Evolutionary conservation across 441 rosid species (phyloP).

Genomic region (Gossypium lobatum): DNA sequence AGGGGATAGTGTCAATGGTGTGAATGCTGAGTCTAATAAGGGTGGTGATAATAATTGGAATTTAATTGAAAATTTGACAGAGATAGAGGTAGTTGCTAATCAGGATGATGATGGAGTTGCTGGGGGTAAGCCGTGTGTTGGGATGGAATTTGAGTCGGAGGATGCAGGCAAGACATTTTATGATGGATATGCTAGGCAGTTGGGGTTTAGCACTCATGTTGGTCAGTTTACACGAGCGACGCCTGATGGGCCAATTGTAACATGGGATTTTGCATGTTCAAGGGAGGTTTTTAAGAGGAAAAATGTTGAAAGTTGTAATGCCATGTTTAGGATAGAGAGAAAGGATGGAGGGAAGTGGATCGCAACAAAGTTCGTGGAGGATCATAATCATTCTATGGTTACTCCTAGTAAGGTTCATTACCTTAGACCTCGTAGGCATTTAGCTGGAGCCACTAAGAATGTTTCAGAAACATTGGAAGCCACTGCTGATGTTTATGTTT

Average conservation of each 20-base stretch:
- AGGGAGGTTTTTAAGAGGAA: conserved; percentile 48
- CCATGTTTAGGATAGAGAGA: conserved; percentile 54
- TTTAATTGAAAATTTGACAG: conserved; percentile 23
- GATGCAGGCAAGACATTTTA: conserved; percentile 50
- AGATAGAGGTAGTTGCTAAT: conserved; percentile 18
- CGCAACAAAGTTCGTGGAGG: conserved; percentile 54
- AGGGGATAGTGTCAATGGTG: conserved; percentile 9
- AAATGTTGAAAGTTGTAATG: conserved; percentile 53
- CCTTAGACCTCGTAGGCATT: conserved; percentile 54
- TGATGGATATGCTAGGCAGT: conserved; percentile 42
- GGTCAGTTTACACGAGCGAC: conserved; percentile 33
- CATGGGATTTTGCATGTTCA: conserved; percentile 54
- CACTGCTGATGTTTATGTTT: conserved; percentile 24
- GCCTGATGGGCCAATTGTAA: conserved; percentile 52
- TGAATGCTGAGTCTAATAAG: conserved; percentile 16
- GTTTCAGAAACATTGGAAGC: conserved; percentile 29
- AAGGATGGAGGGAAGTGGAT: conserved; percentile 41
- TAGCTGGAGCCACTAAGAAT: conserved; percentile 42
- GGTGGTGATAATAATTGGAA: conserved; percentile 23
- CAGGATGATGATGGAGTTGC: conserved; percentile 25
- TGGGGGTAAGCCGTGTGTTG: conserved; percentile 32
- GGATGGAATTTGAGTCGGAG: conserved; percentile 61
- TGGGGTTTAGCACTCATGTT: conserved; percentile 44
- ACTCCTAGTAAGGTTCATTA: conserved; percentile 42
- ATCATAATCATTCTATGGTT: conserved; percentile 52